Evolutionary conservation across 202 grass and related monocot species (phyloP).

Genomic region (Alloteropsis angusta): DNA sequence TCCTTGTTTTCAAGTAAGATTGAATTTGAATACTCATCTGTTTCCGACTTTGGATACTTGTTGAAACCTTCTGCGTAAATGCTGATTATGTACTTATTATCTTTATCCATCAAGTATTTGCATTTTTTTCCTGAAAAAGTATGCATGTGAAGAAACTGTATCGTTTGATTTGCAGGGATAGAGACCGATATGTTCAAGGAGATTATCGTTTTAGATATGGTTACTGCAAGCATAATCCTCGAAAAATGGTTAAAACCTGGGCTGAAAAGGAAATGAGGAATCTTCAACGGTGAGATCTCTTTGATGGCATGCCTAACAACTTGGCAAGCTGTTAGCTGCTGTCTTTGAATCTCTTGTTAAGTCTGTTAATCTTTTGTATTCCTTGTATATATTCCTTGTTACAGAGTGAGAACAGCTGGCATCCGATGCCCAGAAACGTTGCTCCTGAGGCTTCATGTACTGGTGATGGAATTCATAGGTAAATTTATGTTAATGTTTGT

Average conservation of each 20-base stretch:
- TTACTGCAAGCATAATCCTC: constrained; percentile 96
- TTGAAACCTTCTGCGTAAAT: constrained; percentile 7
- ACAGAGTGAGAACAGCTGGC: constrained; percentile 66
- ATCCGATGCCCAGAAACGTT: constrained; percentile 62
- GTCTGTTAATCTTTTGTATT: background rate
- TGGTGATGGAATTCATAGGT: constrained; percentile 99
- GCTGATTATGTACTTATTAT: constrained; percentile 2
- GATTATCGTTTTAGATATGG: constrained; percentile 97
- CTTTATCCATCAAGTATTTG: background rate
- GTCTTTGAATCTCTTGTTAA: background rate
- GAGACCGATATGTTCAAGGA: constrained; percentile 90
- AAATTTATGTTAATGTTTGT: constrained; percentile 11
- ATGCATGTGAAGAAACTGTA: constrained; percentile 20
- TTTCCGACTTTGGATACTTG: background rate
- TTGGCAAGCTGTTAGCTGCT: background rate
- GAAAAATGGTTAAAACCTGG: constrained; percentile 99
- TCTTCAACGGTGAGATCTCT: constrained; percentile 45
- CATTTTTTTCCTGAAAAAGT: background rate
- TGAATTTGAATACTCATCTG: constrained; percentile 8
- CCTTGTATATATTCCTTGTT: background rate
- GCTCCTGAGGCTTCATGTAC: constrained; percentile 82
- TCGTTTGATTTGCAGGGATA: constrained; percentile 58
- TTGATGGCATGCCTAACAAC: background rate
- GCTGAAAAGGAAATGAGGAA: constrained; percentile 98
- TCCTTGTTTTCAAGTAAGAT: constrained; percentile 97